These are phyloP conservation scores for Trichoderma reesei DNA, from an alignment of 495 filamentous ascomycete species.

Conservation along the genomic window DNA sequence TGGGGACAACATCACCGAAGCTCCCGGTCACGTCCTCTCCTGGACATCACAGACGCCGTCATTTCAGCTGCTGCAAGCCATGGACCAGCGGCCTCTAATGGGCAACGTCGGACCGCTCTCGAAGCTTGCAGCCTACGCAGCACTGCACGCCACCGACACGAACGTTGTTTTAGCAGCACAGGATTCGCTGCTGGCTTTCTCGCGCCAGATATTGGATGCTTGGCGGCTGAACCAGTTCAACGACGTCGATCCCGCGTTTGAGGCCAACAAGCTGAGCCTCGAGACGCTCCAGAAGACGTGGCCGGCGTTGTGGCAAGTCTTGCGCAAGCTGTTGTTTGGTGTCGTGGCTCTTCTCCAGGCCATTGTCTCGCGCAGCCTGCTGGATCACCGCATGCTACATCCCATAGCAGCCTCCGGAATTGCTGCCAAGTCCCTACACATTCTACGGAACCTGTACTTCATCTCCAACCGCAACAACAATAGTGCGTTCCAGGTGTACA, in stretches of 20 bases:
- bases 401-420: constrained; percentile 53
- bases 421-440: constrained; percentile 66
- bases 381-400: constrained; percentile 34
- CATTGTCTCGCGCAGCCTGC: constrained; percentile 52
- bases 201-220: constrained; percentile 58
- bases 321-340: constrained; percentile 72
- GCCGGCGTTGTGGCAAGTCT: constrained; percentile 68
- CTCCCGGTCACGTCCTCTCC: constrained; percentile 50
- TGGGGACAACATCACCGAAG: constrained; percentile 60
- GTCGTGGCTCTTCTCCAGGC: constrained; percentile 67
- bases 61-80: constrained; percentile 43
- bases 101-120: constrained; percentile 72
- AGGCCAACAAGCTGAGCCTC: constrained; percentile 54
- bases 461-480: constrained; percentile 70
- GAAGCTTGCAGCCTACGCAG: constrained; percentile 59
- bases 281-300: constrained; percentile 62
- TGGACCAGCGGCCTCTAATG: constrained; percentile 61
- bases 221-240: constrained; percentile 83
- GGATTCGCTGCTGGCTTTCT: constrained; percentile 64
- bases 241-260: constrained; percentile 70
- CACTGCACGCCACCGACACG: constrained; percentile 55
- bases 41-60: constrained; percentile 59
- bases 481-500: constrained; percentile 65
- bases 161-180: constrained; percentile 53
- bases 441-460: constrained; percentile 78